Evolutionary conservation across 2,329 filamentous ascomycete genomes (phyloP), one percentile per base, ranked within the genome.

Genomic region (Penicillium occitanis): DNA sequence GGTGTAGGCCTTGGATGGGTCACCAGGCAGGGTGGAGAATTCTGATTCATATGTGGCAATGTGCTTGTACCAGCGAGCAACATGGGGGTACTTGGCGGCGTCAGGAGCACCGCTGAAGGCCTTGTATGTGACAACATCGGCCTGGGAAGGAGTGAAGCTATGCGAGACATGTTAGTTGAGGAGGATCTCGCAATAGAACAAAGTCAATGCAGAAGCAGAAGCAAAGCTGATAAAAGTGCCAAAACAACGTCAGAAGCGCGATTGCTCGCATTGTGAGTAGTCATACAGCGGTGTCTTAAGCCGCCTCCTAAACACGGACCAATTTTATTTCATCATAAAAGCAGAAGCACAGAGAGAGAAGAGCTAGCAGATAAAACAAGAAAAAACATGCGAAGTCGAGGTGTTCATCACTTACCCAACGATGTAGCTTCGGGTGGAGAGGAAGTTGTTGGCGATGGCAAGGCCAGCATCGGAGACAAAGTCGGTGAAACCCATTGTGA

Each of bases 11-110:
- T 95, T 93, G 81, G 91, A 90, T 74, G 93, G 88, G 84, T 98
- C 94, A 81, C 95, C 95, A 67, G 92, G 87, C 62, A 99, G 91
- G 71, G 89, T 91, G 76, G 90, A 86, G 85, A 98, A 98, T 82
- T 98, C 94, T 73, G 90, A 86, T 87, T 96, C 90, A 85, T 91
- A 97, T 74, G 91, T 91, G 80, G 91, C 88, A 79, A 97, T 92
- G 88, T 99, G 94, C 88, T 96, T 97, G 89, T 97, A 97, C 95
- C 95, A 99, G 82, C 95, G 91, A 78, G 92, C 92, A 77, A 91
- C 93, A 85, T 97, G 86, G 77, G 94, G 93, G 89, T 91, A 97
- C 86, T 96, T 96, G 81, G 86, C 85, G 76, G 90, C 87, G 73
- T 90, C 88, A 74, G 95, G 95, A 68, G 88, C 82, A 73, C 85